Evolutionary conservation across 805 yeast species (phyloP), one percentile per base, ranked within the genome.

Genomic region (Metschnikowia santaceciliae): DNA sequence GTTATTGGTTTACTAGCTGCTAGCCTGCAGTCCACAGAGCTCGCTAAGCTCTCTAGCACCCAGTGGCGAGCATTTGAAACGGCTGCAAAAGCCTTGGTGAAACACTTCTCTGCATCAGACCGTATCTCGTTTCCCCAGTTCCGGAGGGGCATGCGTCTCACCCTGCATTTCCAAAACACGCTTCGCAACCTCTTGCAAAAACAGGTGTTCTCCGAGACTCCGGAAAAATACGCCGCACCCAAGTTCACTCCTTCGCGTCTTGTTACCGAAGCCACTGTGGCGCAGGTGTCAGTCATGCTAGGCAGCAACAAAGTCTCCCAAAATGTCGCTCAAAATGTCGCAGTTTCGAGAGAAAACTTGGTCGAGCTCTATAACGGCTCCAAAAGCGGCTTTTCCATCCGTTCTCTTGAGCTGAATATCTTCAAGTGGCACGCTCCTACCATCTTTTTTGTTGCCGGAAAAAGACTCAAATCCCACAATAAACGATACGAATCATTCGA

Each of bases 371-470:
- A 84, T 59, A 73, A 77, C 7, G 97, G 95, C 0, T 71, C 89
- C 8, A 85, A 81, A 44, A 74, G 83, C 2, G 98, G 98, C 1
- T 92, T 88, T 64, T 88, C 96, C 0, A 88, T 91, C 78, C 71
- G 96, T 32, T 86, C 96, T 0, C 78, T 92, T 51, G 96, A 91
- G 67, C 79, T 85, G 50, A 88, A 84, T 55, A 86, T 86, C 0
- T 82, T 89, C 72, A 89, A 90, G 59, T 92, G 97, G 96, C 83
- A 81, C 58, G 94, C 96, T 0, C 96, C 97, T 0, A 81, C 96
- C 0, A 64, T 92, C 1, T 57, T 91, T 7, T 53, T 91, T 0
- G 72, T 92, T 0, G 77, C 81, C 2, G 98, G 97, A 0, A 77
- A 75, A 57, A 63, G 81, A 43, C 63, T 84, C 22, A 67, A 68